Conservation (phyloP, 441 rosid genomes). For the Adansonia gregorii region DNA sequence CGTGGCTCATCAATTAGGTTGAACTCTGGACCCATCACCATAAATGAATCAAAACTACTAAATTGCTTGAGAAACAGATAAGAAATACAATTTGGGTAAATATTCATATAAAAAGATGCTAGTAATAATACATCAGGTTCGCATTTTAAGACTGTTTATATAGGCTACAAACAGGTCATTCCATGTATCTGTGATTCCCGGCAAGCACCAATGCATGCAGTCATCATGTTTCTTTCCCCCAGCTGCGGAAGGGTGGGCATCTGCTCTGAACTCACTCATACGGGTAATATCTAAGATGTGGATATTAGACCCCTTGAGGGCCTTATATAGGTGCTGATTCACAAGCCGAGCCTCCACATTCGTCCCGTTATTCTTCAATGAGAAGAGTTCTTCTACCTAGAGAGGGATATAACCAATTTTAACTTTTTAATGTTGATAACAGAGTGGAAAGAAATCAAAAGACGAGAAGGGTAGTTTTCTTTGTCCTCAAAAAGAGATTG, state of each 20-base stretch:
- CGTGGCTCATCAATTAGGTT: background rate
- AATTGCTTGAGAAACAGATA: background rate
- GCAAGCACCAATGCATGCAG: conserved; percentile 99
- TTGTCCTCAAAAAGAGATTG: background rate
- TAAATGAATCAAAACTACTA: background rate
- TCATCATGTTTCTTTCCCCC: conserved; percentile 93
- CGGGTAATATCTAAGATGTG: conserved; percentile 68
- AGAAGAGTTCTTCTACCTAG: conserved; percentile 77
- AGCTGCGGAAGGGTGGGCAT: conserved; percentile 77
- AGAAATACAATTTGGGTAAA: background rate
- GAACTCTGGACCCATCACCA: background rate
- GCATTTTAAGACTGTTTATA: conserved; percentile 36
- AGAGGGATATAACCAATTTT: background rate
- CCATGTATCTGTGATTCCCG: conserved; percentile 88
- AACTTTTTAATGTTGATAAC: background rate
- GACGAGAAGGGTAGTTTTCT: background rate
- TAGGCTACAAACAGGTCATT: conserved; percentile 62
- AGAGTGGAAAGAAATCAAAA: conserved; percentile 2
- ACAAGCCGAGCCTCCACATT: conserved; percentile 76
- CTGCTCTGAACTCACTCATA: conserved; percentile 91
- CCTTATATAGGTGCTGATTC: conserved; percentile 63
- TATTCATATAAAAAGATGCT: background rate
- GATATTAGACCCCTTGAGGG: conserved; percentile 55
- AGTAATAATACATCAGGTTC: conserved; percentile 25
- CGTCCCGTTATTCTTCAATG: conserved; percentile 65